Percentiles rank a stretch among this genome's conserved stretches.
Evolutionary conservation across 1,284 basidiomycete species (phyloP).

Genomic region (Ganoderma meredithae): DNA sequence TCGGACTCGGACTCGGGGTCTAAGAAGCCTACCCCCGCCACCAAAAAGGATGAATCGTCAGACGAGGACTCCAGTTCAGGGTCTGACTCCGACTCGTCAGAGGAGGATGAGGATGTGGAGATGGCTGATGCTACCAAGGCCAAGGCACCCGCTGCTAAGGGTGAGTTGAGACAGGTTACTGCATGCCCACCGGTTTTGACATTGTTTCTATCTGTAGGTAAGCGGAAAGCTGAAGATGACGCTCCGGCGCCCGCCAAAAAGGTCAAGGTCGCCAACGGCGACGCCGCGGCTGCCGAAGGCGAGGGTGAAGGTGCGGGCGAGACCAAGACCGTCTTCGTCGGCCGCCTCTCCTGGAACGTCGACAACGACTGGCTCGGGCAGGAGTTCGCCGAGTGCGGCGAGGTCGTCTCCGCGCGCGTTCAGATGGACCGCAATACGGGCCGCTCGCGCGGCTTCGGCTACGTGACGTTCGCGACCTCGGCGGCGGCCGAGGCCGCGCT

Average conservation of each 20-base stretch:
- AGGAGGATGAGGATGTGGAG: constrained; percentile 59
- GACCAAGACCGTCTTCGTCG: constrained; percentile 88
- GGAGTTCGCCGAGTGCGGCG: constrained; percentile 91
- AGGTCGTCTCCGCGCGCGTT: constrained; percentile 88
- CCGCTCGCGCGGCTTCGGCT: constrained; percentile 92
- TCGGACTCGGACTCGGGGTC: constrained; percentile 42
- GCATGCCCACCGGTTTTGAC: background rate
- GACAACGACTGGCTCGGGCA: constrained; percentile 95
- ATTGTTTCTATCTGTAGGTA: constrained; percentile 50
- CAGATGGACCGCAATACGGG: constrained; percentile 92
- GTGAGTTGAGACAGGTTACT: constrained; percentile 38
- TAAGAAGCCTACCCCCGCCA: constrained; percentile 43
- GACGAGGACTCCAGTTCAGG: constrained; percentile 5
- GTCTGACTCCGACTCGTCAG: constrained; percentile 40
- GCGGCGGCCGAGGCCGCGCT: constrained; percentile 84
- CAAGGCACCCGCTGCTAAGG: constrained; percentile 50
- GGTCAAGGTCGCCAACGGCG: constrained; percentile 72
- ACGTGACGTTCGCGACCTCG: constrained; percentile 89
- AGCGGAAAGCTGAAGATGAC: constrained; percentile 87
- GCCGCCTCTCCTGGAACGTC: constrained; percentile 95
- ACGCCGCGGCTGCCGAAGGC: constrained; percentile 51
- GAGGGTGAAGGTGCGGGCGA: constrained; percentile 46
- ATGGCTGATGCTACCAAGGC: constrained; percentile 58
- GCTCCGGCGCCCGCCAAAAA: constrained; percentile 79
- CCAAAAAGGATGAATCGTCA: constrained; percentile 29